Base-by-base conservation (phyloP, 2,329 filamentous ascomycete species). In the Neospermospora avenae region DNA sequence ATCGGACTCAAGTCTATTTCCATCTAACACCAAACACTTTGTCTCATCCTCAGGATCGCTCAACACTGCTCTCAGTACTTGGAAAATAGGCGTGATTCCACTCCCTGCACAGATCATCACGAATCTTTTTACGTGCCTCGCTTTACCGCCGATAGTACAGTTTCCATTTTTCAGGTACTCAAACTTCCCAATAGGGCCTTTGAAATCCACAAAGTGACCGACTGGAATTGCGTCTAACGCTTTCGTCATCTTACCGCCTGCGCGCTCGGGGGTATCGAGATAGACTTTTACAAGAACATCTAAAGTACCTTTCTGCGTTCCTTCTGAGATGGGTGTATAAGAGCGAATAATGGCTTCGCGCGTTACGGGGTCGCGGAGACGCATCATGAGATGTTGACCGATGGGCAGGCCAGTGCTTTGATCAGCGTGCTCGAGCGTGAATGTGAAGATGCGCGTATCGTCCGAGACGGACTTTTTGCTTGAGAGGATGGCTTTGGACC, bases 21-120 rank as follows among this genome's bases (percentile, higher is more conserved):
- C 91, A 69, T 96, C 81, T 0, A 97, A 77, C 0, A 97, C 80
- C 1, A 88, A 75, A 69, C 91, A 96, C 2, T 73, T 76, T 0
- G 90, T 95, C 8, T 73, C 66, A 69, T 93, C 90, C 0, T 77
- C 72, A 1, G 72, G 67, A 63, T 93, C 84, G 48, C 81, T 78
- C 73, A 92, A 81, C 0, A 96, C 83, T 0, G 90, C 88, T 6
- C 90, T 80, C 55, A 96, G 77, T 3, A 96, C 89, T 70, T 95
- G 90, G 72, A 87, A 95, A 64, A 96, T 90, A 0, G 93, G 93
- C n/a, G 93, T 96, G 69, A 97, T 89, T 0, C 93, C 93, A n/a
- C 85, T 90, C 5, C 93, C 93, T 14, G 83, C 93, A 68, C 90
- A 95, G 34, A 96, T 86, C 91, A 96, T 96, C 71, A 89, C 79